Percentiles rank a stretch among this genome's conserved stretches.
Conservation (phyloP, 106 monocot genomes). For the Posidonia australis region DNA sequence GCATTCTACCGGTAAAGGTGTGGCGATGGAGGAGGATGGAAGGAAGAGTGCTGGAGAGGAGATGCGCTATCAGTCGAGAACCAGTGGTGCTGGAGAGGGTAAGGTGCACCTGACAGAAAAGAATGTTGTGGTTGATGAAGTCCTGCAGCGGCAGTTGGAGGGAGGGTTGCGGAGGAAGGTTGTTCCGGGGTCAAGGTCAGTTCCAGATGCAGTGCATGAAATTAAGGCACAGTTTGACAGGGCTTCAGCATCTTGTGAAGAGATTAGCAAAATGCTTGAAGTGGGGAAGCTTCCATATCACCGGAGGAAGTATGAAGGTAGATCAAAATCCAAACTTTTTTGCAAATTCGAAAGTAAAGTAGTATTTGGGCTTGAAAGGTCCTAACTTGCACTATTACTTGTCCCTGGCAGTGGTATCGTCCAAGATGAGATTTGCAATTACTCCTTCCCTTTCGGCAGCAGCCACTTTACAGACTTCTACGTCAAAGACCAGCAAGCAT, state of each 20-base stretch:
- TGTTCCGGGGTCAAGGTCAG: slow-evolving; percentile 11
- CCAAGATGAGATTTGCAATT: slow-evolving; percentile 12
- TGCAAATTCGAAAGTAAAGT: background rate
- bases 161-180: background rate
- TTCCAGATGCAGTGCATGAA: slow-evolving; percentile 20
- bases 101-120: slow-evolving; percentile 6
- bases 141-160: background rate
- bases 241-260: slow-evolving; percentile 16
- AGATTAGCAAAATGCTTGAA: slow-evolving; percentile 21
- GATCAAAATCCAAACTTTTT: background rate
- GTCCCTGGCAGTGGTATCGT: slow-evolving; percentile 11
- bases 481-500: background rate
- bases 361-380: too few relatives aligned
- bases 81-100: slow-evolving; percentile 2
- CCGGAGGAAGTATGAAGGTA: slow-evolving; percentile 19
- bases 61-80: slow-evolving; percentile 1
- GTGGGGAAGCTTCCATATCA: slow-evolving; percentile 22
- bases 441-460: slow-evolving; percentile 3
- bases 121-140: slow-evolving; percentile 15
- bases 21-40: slow-evolving; percentile 17
- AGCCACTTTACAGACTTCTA: background rate
- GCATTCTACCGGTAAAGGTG: slow-evolving; percentile 36
- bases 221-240: slow-evolving; percentile 17
- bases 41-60: slow-evolving; percentile 8
- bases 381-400: background rate